Percentiles rank a stretch among this genome's conserved stretches.
These are phyloP conservation scores for Trifolium repens DNA, from an alignment of 306 rosid species.

Conservation along the genomic window DNA sequence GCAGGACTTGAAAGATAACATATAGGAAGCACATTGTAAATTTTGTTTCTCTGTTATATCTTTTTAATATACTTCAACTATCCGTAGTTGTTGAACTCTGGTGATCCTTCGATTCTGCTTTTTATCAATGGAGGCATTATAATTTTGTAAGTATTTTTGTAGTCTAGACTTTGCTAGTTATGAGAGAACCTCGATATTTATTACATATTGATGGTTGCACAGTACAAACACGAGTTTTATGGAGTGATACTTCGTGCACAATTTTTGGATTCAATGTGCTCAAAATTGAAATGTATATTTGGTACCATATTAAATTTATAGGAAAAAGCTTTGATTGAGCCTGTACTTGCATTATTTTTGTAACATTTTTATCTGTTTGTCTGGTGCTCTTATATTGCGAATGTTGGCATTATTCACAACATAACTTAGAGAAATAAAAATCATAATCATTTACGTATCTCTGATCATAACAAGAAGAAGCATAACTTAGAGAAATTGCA, in stretches of 20 bases:
- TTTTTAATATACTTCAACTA: slow-evolving; percentile 20
- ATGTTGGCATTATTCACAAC: neutral
- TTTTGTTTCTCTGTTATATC: slow-evolving; percentile 12
- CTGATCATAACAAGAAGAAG: too few species aligned
- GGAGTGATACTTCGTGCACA: neutral
- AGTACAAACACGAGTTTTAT: slow-evolving; percentile 1
- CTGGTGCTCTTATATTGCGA: neutral
- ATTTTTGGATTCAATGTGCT: slow-evolving; percentile 17
- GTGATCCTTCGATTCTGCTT: neutral
- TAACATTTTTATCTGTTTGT: neutral
- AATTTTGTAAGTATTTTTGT: slow-evolving; percentile 37
- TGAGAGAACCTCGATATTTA: slow-evolving; percentile 4
- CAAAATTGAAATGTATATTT: slow-evolving; percentile 5
- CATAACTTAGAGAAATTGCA: too few species aligned
- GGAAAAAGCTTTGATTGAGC: slow-evolving; percentile 5
- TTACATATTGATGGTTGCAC: neutral
- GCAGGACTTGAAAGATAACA: slow-evolving; percentile 44
- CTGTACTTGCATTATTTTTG: neutral
- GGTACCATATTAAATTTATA: neutral
- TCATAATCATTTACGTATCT: neutral
- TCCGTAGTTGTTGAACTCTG: slow-evolving; percentile 1
- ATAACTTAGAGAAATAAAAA: neutral
- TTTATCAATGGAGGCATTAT: neutral
- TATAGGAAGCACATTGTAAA: slow-evolving; percentile 51
- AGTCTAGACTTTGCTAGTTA: slow-evolving; percentile 41